Conservation (phyloP, 169 alveolate genomes). For the Plasmodium inui region DNA sequence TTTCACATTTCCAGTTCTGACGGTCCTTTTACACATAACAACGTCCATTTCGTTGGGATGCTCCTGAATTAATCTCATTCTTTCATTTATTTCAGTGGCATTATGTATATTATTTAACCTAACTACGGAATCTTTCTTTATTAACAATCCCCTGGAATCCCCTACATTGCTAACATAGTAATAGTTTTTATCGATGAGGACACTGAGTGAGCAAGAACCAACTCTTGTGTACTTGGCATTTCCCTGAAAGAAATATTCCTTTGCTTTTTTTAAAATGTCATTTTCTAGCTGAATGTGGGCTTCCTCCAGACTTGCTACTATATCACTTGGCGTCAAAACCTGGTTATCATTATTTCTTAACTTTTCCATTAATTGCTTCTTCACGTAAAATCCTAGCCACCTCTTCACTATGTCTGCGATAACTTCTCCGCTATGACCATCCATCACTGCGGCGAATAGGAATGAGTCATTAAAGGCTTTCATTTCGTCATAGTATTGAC, state of each 20-base stretch:
- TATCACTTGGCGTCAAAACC: neutral
- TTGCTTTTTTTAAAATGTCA: conserved; percentile 1
- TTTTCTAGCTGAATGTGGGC: conserved; percentile 46
- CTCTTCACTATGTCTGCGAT: conserved; percentile 45
- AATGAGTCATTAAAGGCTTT: neutral
- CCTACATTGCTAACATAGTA: conserved; percentile 61
- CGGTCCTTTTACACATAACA: conserved; percentile 43
- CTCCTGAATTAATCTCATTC: conserved; percentile 66
- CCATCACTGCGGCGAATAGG: conserved; percentile 52
- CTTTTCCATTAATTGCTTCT: conserved; percentile 45
- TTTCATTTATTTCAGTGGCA: conserved; percentile 77
- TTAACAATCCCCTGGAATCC: conserved; percentile 38
- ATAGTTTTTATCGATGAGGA: conserved; percentile 33
- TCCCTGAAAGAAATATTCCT: conserved; percentile 18
- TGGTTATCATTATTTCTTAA: neutral
- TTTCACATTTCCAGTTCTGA: neutral
- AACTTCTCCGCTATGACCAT: conserved; percentile 65
- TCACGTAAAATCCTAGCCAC: conserved; percentile 41
- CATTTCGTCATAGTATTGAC: neutral
- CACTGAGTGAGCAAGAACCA: conserved; percentile 62
- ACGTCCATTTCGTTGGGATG: conserved; percentile 83
- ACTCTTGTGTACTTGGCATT: neutral
- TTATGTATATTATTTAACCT: conserved; percentile 76
- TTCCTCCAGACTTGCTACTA: conserved; percentile 15
- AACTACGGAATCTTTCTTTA: neutral